Base-by-base conservation (phyloP, 192 early-diverging fungal genomes). In the Podila minutissima region DNA sequence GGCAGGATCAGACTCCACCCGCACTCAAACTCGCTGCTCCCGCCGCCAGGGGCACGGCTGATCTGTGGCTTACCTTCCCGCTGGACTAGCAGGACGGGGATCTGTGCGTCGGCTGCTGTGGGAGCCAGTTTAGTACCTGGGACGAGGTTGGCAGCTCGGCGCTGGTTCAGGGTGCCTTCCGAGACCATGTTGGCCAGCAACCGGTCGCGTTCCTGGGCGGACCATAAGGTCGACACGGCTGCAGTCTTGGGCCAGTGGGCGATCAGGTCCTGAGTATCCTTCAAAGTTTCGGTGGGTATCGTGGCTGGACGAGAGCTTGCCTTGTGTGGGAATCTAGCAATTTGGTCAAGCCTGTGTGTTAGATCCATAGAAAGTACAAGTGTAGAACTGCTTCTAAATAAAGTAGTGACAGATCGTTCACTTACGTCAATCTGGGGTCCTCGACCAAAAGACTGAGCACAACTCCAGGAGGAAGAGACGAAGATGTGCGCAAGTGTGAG, bases 1-100 rank as follows among this genome's bases (percentile, higher is more conserved):
- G 95, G 94, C 9, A 96, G 76, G 33, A 97, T 77, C 22, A 98
- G 48, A 24, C 93, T 93, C 96, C 95, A 97, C 0, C 96, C 95
- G 62, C 91, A 83, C 15, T 82, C 74, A 33, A 73, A 86, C 66
- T 90, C 90, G 12, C 82, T 86, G 31, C 79, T 85, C 7, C 76
- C 82, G 35, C 59, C 75, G 32, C 71, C 69, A 38, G 64, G 50
- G 20, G 53, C 83, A 13, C 49, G 70, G 57, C 17, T 41, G 51
- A 57, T 81, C 57, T 74, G 74, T 1, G 55, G 74, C 35, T 49
- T 60, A 8, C 58, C 83, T 31, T 92, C 92, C 17, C 94, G 87
- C 75, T 96, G 95, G 7, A 97, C 71, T 5, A 98, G 86, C 3
- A 99, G 74, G 29, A 99, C 67, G 4, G 97, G 97, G 1, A 99